A percentile compares a stretch with the other conserved stretches of the same genome.
Evolutionary conservation across 2,329 filamentous ascomycete species (phyloP).

Genomic region (Epicoccum nigrum): DNA sequence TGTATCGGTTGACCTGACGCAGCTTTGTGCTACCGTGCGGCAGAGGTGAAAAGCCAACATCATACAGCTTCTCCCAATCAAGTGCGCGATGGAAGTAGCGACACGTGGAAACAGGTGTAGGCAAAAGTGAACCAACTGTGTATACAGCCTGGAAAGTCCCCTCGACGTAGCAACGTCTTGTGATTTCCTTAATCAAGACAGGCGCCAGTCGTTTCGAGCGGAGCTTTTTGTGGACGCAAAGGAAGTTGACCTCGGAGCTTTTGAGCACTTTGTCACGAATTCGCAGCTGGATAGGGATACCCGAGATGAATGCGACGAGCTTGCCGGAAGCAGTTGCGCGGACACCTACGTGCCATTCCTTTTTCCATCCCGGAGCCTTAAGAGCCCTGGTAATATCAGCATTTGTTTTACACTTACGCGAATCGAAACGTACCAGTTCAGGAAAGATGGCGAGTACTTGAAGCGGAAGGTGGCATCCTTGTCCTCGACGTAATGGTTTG

Average conservation of each 20-base stretch:
- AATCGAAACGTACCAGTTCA: constrained; percentile 73
- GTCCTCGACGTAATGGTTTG: constrained; percentile 96
- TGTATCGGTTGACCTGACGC: constrained; percentile 85
- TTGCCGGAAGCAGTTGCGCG: constrained; percentile 82
- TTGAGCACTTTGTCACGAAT: constrained; percentile 77
- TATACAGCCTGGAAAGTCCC: constrained; percentile 95
- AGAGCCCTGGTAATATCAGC: constrained; percentile 69
- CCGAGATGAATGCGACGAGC: constrained; percentile 94
- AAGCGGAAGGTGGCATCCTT: constrained; percentile 97
- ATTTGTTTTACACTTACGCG: no score
- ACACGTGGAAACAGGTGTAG: constrained; percentile 89
- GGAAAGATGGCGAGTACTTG: constrained; percentile 87
- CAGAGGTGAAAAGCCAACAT: constrained; percentile 90
- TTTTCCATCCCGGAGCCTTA: constrained; percentile 91
- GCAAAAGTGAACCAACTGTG: constrained; percentile 88
- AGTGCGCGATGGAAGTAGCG: constrained; percentile 94
- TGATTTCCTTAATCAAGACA: constrained; percentile 97
- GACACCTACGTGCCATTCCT: constrained; percentile 94
- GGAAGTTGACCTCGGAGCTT: constrained; percentile 95
- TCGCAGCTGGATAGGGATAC: constrained; percentile 82
- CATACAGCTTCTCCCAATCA: constrained; percentile 95
- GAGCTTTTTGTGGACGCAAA: constrained; percentile 97
- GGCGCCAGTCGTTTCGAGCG: constrained; percentile 90
- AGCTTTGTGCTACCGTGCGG: constrained; percentile 82
- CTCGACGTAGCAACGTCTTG: constrained; percentile 83